phyloP scores from a whole-genome alignment of 805 yeast species.

The Metschnikowia cubensis region DNA sequence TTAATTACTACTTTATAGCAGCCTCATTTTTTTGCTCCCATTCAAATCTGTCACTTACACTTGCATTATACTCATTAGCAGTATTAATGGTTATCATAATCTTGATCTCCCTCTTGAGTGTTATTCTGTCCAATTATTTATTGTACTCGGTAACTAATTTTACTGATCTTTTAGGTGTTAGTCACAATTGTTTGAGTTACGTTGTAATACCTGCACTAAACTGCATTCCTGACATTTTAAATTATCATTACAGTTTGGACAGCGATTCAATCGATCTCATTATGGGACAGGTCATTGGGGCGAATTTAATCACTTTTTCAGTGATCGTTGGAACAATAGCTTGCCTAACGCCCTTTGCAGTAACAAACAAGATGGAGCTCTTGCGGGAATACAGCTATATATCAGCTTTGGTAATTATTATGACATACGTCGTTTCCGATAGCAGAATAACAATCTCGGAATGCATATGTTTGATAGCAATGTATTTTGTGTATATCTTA shows the following conservation, averaged over 20 bases:
- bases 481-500: constrained; percentile 16
- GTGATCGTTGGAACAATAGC: constrained; percentile 33
- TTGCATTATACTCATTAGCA: not conserved
- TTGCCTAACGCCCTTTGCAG: constrained; percentile 21
- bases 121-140: constrained; percentile 33
- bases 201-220: constrained; percentile 35
- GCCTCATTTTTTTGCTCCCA: constrained; percentile 26
- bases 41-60: constrained; percentile 13
- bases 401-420: constrained; percentile 22
- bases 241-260: constrained; percentile 29
- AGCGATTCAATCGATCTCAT: constrained; percentile 30
- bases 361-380: constrained; percentile 18
- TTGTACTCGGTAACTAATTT: constrained; percentile 28
- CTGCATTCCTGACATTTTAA: constrained; percentile 36
- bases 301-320: constrained; percentile 30
- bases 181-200: constrained; percentile 29
- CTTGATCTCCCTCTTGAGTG: constrained; percentile 26
- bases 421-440: constrained; percentile 30
- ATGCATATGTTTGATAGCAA: constrained; percentile 23
- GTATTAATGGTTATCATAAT: not conserved
- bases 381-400: constrained; percentile 30
- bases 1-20: constrained; percentile 26
- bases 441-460: constrained; percentile 32
- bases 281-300: constrained; percentile 37
- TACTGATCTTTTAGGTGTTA: constrained; percentile 22